These are phyloP conservation scores for Persicaria tinctoria DNA, from an alignment of 148 eudicot genomes.

Conservation along the genomic window DNA sequence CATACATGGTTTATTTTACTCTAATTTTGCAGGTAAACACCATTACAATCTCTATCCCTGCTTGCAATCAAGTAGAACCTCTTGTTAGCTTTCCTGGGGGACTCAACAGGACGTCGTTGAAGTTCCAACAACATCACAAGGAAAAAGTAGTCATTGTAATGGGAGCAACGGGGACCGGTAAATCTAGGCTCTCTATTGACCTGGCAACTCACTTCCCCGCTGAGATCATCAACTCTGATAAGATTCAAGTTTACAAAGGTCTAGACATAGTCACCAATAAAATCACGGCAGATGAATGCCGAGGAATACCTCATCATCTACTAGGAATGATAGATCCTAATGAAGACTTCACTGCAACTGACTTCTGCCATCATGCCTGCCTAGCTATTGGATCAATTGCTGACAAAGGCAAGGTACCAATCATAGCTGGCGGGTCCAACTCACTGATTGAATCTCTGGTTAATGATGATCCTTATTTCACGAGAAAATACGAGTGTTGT, in stretches of 20 bases:
- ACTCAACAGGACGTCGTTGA: conserved; percentile 10
- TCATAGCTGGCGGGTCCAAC: conserved; percentile 37
- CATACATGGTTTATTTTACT: background rate
- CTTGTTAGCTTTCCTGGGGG: conserved; percentile 44
- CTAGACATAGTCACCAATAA: conserved; percentile 71
- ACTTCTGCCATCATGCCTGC: conserved; percentile 48
- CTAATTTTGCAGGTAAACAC: conserved; percentile 19
- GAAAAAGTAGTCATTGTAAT: conserved; percentile 73
- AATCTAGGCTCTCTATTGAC: conserved; percentile 73
- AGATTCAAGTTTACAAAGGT: conserved; percentile 74
- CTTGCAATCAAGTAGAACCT: conserved; percentile 56
- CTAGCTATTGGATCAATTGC: conserved; percentile 29
- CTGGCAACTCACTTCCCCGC: conserved; percentile 47
- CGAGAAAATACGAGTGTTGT: conserved; percentile 26
- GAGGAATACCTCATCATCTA: conserved; percentile 73
- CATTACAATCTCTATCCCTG: conserved; percentile 50
- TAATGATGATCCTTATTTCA: conserved; percentile 19
- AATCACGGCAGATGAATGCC: conserved; percentile 48
- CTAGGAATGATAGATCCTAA: conserved; percentile 42
- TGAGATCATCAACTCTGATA: conserved; percentile 79
- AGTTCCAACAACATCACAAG: conserved; percentile 9
- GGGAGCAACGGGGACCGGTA: conserved; percentile 92
- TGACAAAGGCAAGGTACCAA: conserved; percentile 19
- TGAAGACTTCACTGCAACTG: conserved; percentile 38
- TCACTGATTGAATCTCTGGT: conserved; percentile 26